Percentiles rank a stretch among this genome's conserved stretches.
phyloP scores from a whole-genome alignment of 2,329 filamentous ascomycete genomes.

The Septoria linicola region DNA sequence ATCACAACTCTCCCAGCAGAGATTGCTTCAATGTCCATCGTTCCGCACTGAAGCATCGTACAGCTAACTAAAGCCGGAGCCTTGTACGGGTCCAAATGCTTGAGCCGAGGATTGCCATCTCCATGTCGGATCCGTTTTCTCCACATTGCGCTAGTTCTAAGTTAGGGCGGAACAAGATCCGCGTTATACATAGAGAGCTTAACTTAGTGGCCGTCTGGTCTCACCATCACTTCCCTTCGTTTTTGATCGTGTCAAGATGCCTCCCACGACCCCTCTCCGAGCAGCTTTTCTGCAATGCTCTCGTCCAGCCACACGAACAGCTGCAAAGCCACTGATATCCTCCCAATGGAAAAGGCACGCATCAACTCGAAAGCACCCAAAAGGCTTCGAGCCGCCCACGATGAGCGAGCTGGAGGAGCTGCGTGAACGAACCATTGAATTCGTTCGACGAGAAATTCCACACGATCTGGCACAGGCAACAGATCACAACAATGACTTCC shows the following conservation, averaged over 20 bases:
- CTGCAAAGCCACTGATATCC: slow-evolving; percentile 16
- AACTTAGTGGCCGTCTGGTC: no score
- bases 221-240: slow-evolving; percentile 11
- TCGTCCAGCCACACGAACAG: slow-evolving; percentile 8
- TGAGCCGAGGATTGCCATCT: slow-evolving; percentile 16
- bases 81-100: no score
- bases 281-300: slow-evolving; percentile 29
- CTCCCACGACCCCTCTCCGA: slow-evolving; percentile 27
- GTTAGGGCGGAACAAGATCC: no score
- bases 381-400: slow-evolving; percentile 66
- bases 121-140: no score
- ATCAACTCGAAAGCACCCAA: slow-evolving; percentile 66
- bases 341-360: slow-evolving; percentile 43
- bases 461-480: slow-evolving; percentile 77
- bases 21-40: no score
- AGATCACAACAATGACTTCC: slow-evolving; percentile 86
- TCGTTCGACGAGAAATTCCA: slow-evolving; percentile 80
- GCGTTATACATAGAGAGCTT: no score
- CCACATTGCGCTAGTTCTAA: no score
- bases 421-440: slow-evolving; percentile 82
- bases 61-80: no score
- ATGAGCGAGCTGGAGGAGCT: slow-evolving; percentile 74
- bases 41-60: no score
- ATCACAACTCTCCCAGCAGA: no score
- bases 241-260: slow-evolving; percentile 20